Conservation (phyloP, 164 flowering plant genomes). For the Vitis amurensis region DNA sequence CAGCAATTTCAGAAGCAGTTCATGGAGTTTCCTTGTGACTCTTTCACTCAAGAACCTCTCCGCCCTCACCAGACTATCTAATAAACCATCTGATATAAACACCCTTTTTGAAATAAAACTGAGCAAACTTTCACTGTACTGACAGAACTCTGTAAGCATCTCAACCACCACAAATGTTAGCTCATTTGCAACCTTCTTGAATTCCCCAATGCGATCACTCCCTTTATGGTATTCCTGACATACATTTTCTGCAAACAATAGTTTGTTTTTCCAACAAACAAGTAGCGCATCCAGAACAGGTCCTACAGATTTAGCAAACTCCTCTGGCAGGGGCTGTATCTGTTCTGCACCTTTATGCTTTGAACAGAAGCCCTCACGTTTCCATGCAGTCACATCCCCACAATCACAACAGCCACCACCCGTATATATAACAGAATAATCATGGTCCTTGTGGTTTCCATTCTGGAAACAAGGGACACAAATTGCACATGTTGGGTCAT, state of each 20-base stretch:
- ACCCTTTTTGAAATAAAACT: constrained; percentile 72
- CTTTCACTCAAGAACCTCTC: constrained; percentile 57
- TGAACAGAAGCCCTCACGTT: constrained; percentile 92
- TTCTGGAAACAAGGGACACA: constrained; percentile 96
- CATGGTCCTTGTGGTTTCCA: constrained; percentile 90
- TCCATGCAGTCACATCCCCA: constrained; percentile 98
- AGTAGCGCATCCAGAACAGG: constrained; percentile 75
- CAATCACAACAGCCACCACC: constrained; percentile 99
- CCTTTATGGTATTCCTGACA: constrained; percentile 22
- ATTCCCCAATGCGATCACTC: constrained; percentile 21
- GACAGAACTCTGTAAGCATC: constrained; percentile 88
- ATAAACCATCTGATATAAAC: constrained; percentile 46
- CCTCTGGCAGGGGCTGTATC: constrained; percentile 75
- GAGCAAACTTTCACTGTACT: constrained; percentile 84
- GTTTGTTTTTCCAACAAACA: constrained; percentile 57
- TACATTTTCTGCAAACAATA: constrained; percentile 35
- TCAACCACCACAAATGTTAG: constrained; percentile 63
- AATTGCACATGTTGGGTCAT: constrained; percentile 97
- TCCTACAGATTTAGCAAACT: constrained; percentile 55
- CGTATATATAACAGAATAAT: constrained; percentile 80
- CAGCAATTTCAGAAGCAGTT: constrained; percentile 77
- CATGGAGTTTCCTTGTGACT: constrained; percentile 68
- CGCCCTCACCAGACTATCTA: constrained; percentile 73
- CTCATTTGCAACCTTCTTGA: constrained; percentile 40
- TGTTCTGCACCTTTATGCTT: constrained; percentile 92